These are phyloP conservation scores for Penicillium alfredii DNA, from an alignment of 495 filamentous ascomycete genomes.

Conservation along the genomic window DNA sequence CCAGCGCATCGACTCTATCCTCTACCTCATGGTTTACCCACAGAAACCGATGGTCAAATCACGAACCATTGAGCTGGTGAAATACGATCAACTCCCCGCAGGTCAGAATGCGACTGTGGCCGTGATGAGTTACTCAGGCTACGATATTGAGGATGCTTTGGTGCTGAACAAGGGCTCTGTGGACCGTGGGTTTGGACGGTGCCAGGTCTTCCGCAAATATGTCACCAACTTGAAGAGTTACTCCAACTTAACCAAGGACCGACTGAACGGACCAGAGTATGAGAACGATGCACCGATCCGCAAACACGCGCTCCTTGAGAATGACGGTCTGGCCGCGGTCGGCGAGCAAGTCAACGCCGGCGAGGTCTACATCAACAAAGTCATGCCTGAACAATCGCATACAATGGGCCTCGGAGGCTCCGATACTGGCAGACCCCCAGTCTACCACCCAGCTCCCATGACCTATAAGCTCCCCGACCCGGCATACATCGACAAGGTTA, in stretches of 20 bases:
- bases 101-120: conserved; percentile 96
- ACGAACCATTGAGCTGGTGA: conserved; percentile 90
- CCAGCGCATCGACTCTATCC: conserved; percentile 86
- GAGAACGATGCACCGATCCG: conserved; percentile 57
- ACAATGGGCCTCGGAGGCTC: conserved; percentile 55
- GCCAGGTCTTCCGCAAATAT: conserved; percentile 92
- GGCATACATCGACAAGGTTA: conserved; percentile 87
- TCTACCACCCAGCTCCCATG: conserved; percentile 61
- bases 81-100: conserved; percentile 95
- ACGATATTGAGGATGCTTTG: conserved; percentile 98
- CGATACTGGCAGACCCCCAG: conserved; percentile 46
- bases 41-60: conserved; percentile 97
- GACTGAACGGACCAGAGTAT: conserved; percentile 55
- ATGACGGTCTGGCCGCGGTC: conserved; percentile 77
- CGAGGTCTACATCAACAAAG: conserved; percentile 84
- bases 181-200: conserved; percentile 90
- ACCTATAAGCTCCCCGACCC: conserved; percentile 80
- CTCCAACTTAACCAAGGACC: conserved; percentile 71
- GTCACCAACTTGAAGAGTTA: conserved; percentile 71
- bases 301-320: conserved; percentile 69
- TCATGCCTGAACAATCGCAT: conserved; percentile 65
- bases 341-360: conserved; percentile 66
- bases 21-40: conserved; percentile 96
- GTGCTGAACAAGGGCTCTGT: conserved; percentile 93
- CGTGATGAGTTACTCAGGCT: conserved; percentile 98